phyloP scores from a whole-genome alignment of 2,329 filamentous ascomycete genomes.

The Colletotrichum truncatum region DNA sequence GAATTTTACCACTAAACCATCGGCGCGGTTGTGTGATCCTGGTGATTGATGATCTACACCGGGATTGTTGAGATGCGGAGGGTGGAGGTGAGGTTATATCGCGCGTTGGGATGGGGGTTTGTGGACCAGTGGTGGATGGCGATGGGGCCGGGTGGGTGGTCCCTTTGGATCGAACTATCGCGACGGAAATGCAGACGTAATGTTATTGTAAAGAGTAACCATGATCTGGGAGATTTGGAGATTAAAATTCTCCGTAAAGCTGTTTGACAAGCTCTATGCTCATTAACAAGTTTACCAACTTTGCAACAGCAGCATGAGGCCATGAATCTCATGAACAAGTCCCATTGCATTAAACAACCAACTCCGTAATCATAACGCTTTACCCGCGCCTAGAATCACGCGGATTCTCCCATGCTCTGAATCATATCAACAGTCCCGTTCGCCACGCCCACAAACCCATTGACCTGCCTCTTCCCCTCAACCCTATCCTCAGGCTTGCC shows the following conservation, averaged over 20 bases:
- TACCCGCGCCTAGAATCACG: not conserved
- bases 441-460: conserved; percentile 17
- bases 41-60: not conserved
- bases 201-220: not conserved
- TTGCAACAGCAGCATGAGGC: no score
- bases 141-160: not conserved
- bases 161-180: no score
- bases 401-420: conserved; percentile 26
- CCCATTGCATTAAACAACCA: no score
- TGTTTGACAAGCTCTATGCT: no score
- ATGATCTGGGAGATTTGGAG: no score
- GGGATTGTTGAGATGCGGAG: not conserved
- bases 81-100: not conserved
- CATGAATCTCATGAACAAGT: not conserved
- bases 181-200: no score
- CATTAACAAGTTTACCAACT: no score
- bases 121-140: not conserved
- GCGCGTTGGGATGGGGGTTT: not conserved
- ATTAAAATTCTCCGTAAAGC: no score
- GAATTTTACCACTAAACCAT: conserved; percentile 19
- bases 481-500: conserved; percentile 40
- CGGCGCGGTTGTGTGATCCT: not conserved
- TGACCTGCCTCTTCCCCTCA: not conserved
- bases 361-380: not conserved
- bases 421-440: conserved; percentile 27